Evolutionary conservation across 2,329 filamentous ascomycete genomes (phyloP).

Genomic region (Botrytis medusae): DNA sequence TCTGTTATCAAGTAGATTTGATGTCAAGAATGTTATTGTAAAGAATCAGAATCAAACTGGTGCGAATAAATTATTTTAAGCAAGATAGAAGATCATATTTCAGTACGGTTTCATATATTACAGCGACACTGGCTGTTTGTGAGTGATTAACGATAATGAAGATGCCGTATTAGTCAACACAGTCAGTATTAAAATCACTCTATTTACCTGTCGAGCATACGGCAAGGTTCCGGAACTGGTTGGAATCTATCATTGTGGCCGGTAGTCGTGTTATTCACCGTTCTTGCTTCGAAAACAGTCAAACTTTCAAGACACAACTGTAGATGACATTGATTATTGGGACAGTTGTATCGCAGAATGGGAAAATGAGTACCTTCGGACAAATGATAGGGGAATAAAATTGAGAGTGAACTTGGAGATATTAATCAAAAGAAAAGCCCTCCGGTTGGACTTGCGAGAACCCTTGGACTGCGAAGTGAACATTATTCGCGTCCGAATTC

Average conservation of each 20-base stretch:
- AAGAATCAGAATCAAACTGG: background rate
- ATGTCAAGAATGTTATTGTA: background rate
- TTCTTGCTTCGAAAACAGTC: rapidly evolving
- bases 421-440: rapidly evolving
- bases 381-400: background rate
- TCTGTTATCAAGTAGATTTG: background rate
- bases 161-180: background rate
- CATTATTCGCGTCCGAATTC: background rate
- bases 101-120: background rate
- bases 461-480: background rate
- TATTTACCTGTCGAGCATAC: rapidly evolving
- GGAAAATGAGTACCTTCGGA: background rate
- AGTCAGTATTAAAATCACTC: background rate
- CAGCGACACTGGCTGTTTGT: background rate
- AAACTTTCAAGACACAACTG: too few relatives aligned
- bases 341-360: background rate
- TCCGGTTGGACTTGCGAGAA: background rate
- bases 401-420: rapidly evolving
- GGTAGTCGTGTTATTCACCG: background rate
- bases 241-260: background rate
- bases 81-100: background rate
- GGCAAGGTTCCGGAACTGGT: background rate
- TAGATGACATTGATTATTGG: too few relatives aligned
- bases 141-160: background rate
- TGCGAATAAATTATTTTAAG: background rate